Evolutionary conservation across 495 filamentous ascomycete species (phyloP).

Genomic region (Cryomyces minteri): DNA sequence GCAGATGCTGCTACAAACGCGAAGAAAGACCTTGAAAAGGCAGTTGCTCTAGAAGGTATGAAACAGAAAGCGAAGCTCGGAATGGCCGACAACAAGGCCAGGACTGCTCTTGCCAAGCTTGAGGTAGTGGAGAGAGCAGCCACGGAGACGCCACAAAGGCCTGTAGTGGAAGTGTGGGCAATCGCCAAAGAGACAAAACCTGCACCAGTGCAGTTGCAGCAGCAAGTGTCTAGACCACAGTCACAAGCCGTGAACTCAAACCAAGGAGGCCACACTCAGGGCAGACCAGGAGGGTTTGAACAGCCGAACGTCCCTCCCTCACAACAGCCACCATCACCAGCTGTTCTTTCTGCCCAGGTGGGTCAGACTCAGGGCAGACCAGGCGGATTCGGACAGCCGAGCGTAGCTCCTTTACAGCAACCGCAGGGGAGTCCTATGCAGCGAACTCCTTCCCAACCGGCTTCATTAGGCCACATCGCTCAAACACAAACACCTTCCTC

Average conservation of each 20-base stretch:
- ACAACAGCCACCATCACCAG: neutral
- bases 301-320: conserved; percentile 1
- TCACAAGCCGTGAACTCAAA: neutral
- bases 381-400: neutral
- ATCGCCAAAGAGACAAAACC: conserved; percentile 52
- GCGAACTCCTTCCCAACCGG: neutral
- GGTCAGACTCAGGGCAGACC: neutral
- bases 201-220: conserved; percentile 19
- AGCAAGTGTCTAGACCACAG: conserved; percentile 2
- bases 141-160: conserved; percentile 60
- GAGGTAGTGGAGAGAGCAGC: conserved; percentile 63
- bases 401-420: neutral
- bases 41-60: conserved; percentile 38
- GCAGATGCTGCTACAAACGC: neutral
- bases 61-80: conserved; percentile 54
- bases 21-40: conserved; percentile 23
- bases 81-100: conserved; percentile 56
- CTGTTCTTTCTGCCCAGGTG: neutral
- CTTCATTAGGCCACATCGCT: neutral
- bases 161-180: conserved; percentile 74
- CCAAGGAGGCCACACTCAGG: conserved; percentile 2
- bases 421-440: neutral
- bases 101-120: conserved; percentile 47
- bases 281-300: conserved; percentile 7
- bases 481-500: neutral